Percentiles rank a stretch among this genome's conserved stretches.
Conservation (phyloP, 768 basidiomycete genomes). For the Hericium coralloides region DNA sequence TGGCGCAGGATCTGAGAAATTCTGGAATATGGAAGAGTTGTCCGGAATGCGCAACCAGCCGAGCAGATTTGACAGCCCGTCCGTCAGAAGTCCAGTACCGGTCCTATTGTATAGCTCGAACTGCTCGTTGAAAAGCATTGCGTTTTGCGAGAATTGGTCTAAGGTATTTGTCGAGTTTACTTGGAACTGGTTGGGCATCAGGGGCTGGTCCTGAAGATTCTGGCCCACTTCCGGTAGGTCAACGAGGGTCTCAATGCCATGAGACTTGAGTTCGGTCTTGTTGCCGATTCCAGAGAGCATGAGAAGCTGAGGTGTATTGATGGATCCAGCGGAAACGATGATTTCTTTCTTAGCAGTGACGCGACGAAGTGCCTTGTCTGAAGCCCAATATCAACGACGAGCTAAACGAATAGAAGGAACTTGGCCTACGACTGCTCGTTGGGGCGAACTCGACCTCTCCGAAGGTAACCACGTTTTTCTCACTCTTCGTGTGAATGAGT, state of each 20-base stretch:
- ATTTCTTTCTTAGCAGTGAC: conserved; percentile 1
- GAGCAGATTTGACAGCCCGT: not conserved
- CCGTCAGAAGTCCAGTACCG: conserved; percentile 6
- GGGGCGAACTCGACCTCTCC: conserved; percentile 2
- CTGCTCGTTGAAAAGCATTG: not conserved
- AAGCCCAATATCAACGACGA: not conserved
- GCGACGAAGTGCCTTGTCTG: not conserved
- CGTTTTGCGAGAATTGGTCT: conserved; percentile 3
- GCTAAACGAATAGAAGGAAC: not conserved
- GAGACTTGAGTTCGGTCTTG: conserved; percentile 13
- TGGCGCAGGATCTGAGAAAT: conserved; percentile 8
- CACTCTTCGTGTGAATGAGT: conserved; percentile 5
- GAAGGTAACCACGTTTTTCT: not conserved
- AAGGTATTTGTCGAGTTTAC: conserved; percentile 3
- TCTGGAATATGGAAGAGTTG: conserved; percentile 5
- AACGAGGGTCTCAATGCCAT: conserved; percentile 22
- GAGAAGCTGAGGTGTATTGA: not conserved
- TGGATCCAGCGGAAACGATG: conserved; percentile 1
- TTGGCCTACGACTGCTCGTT: not conserved
- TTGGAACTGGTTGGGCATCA: not conserved
- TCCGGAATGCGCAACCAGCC: conserved; percentile 6
- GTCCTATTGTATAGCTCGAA: conserved; percentile 4
- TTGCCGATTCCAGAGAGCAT: conserved; percentile 30
- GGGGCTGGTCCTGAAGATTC: conserved; percentile 25
- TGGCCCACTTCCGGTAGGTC: conserved; percentile 28